Base-by-base conservation (phyloP, 371 early-diverging fungal species). In the Mucor sp. region DNA sequence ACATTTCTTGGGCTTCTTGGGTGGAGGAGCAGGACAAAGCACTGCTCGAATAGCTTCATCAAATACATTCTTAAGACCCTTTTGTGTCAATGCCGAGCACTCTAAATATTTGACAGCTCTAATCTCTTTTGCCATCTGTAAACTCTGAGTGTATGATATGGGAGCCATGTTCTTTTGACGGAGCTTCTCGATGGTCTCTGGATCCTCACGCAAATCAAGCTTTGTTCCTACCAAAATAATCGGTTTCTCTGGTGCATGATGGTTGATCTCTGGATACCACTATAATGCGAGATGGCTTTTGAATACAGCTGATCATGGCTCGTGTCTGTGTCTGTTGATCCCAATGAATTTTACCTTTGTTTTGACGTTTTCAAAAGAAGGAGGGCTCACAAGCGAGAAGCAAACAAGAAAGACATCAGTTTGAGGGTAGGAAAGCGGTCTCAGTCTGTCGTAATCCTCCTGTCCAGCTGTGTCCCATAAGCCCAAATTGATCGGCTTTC, bases 31-130 rank as follows among this genome's bases (percentile, higher is more conserved):
- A 15, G 84, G 80, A 64, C 82, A 81, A 57, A 99, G 85, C 6
- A 95, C 98, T 14, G 98, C 97, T 48, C 97, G 91, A 72, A 98
- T 97, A 35, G 97, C 98, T 74, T 95, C 94, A 78, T 99, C 97
- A 89, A 99, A 99, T 39, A 98, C 97, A 70, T 92, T 95, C 89
- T 97, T 97, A 68, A 99, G 82, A 21, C 95, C 94, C 72, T 90
- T 91, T 72, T 93, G 93, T 32, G 94, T 94, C 57, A 93, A 76
- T 7, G 95, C 93, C 11, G 94, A 94, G 74, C 95, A 95, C 80
- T 95, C 95, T 48, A 96, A 80, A 73, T 94, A 95, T 70, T 90
- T 93, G 59, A 89, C 90, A 39, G 92, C 92, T 9, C 83, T 76
- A 63, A 94, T 88, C 62, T 92, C 92, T 72, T 90, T 93, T n/a